Evolutionary conservation across 768 basidiomycete genomes (phyloP), one percentile per base, ranked within the genome.

Genomic region (Lentinula sp.): DNA sequence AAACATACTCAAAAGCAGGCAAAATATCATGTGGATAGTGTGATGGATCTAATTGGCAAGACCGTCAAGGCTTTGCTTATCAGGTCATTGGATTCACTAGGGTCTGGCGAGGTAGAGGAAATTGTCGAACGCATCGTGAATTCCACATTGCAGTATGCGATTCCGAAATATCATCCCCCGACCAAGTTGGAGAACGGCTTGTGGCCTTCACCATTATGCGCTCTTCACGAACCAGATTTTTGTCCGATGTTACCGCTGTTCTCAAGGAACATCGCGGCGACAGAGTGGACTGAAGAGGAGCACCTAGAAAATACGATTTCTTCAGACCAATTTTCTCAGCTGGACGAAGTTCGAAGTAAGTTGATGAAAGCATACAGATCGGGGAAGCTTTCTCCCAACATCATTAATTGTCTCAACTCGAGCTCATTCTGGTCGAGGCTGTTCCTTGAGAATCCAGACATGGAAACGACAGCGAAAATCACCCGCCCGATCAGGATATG

Each of bases 391-490:
- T 76, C 82, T 16, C 81, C 87, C 1, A 79, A 81, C 61, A 72
- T 83, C 33, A 69, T 87, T 69, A 87, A 92, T 64, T 68, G 80
- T 4, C 69, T 92, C 57, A 82, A 72, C 60, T 85, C 87, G 0
- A 82, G 80, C 16, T 85, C 88, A 0, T 85, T 77, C 61, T 93
- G 89, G 88, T 84, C 88, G 4, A 75, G 78, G 37, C 68, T 86
- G n/a, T 91, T 90, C 69, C 79, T 93, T 18, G 91, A 93, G 62
- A 81, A 85, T 64, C 91, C 91, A 0, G 91, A 93, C 70, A 55
- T 80, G 35, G 88, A 91, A 69, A 84, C 83, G 0, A 86, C 88
- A 10, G 75, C 82, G 18, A 73, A 83, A 58, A 80, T 92, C 12
- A 85, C 85, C 4, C 72, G 85, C 35, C 82, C 83, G 1, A 78